Evolutionary conservation across 352 stramenopile genomes (phyloP).

Genomic region (Pythium dissimile): DNA sequence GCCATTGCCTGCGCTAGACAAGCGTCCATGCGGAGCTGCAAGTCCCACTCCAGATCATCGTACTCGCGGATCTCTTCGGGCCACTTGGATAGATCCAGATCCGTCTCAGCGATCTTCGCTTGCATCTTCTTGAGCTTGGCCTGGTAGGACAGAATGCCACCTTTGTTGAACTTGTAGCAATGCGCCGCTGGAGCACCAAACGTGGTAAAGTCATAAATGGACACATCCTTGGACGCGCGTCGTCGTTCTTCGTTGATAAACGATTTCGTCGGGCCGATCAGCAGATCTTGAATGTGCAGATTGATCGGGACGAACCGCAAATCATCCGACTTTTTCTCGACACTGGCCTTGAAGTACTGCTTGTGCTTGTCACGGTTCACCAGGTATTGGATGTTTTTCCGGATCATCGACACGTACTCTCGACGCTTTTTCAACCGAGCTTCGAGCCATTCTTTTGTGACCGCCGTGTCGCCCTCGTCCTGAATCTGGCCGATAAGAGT

Average conservation of each 20-base stretch:
- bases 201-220: slow-evolving; percentile 82
- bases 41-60: slow-evolving; percentile 82
- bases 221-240: slow-evolving; percentile 75
- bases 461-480: slow-evolving; percentile 73
- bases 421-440: slow-evolving; percentile 71
- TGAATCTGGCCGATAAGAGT: slow-evolving; percentile 87
- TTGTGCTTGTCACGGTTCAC: slow-evolving; percentile 88
- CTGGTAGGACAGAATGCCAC: slow-evolving; percentile 79
- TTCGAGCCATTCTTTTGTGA: slow-evolving; percentile 79
- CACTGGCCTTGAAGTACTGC: slow-evolving; percentile 86
- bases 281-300: slow-evolving; percentile 81
- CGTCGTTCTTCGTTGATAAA: slow-evolving; percentile 85
- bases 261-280: slow-evolving; percentile 77
- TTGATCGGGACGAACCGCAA: slow-evolving; percentile 87
- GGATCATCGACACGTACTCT: slow-evolving; percentile 77
- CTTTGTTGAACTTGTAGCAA: slow-evolving; percentile 87
- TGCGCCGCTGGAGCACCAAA: slow-evolving; percentile 79
- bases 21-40: slow-evolving; percentile 81
- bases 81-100: slow-evolving; percentile 75
- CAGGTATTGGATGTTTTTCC: slow-evolving; percentile 83
- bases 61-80: slow-evolving; percentile 78
- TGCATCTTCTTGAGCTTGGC: slow-evolving; percentile 81
- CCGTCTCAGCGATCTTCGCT: slow-evolving; percentile 58
- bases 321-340: slow-evolving; percentile 81
- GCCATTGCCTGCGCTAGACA: slow-evolving; percentile 76